Conservation (phyloP, 2,329 filamentous ascomycete species). For the Calonectria hawksworthii region DNA sequence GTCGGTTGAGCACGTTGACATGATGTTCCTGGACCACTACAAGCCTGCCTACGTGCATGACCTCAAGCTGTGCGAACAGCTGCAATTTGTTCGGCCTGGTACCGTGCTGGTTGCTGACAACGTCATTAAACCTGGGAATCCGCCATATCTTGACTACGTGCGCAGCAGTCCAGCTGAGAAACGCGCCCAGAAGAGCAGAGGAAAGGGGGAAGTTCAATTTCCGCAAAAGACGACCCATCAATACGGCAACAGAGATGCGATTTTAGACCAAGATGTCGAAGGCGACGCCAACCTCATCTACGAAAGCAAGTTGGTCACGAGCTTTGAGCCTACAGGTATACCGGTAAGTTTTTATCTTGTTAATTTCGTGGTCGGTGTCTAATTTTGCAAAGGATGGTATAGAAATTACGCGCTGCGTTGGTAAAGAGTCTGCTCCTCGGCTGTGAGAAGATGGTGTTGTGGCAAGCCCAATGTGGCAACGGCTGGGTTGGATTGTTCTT, state of each 20-base stretch:
- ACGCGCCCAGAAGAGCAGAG: slow-evolving; percentile 50
- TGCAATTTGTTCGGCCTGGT: slow-evolving; percentile 74
- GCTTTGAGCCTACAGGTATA: slow-evolving; percentile 77
- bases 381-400: slow-evolving; percentile 68
- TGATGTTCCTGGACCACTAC: slow-evolving; percentile 86
- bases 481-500: not conserved
- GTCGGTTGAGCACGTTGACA: slow-evolving; percentile 71
- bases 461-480: not conserved
- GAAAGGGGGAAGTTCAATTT: not conserved
- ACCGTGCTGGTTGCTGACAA: slow-evolving; percentile 79
- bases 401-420: slow-evolving; percentile 73
- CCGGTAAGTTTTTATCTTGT: slow-evolving; percentile 63
- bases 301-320: slow-evolving; percentile 72
- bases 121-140: slow-evolving; percentile 79
- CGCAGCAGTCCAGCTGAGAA: slow-evolving; percentile 75
- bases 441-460: not conserved
- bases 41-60: slow-evolving; percentile 83
- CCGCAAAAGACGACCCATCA: not conserved
- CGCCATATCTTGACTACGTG: slow-evolving; percentile 79
- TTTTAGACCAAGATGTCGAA: slow-evolving; percentile 52
- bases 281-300: slow-evolving; percentile 78
- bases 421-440: slow-evolving; percentile 40
- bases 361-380: not conserved
- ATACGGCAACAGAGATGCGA: slow-evolving; percentile 10
- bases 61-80: slow-evolving; percentile 81